Evolutionary conservation across 345 rosid genomes (phyloP), one percentile per base, ranked within the genome.

Genomic region (Chamaenerion angustifolium): DNA sequence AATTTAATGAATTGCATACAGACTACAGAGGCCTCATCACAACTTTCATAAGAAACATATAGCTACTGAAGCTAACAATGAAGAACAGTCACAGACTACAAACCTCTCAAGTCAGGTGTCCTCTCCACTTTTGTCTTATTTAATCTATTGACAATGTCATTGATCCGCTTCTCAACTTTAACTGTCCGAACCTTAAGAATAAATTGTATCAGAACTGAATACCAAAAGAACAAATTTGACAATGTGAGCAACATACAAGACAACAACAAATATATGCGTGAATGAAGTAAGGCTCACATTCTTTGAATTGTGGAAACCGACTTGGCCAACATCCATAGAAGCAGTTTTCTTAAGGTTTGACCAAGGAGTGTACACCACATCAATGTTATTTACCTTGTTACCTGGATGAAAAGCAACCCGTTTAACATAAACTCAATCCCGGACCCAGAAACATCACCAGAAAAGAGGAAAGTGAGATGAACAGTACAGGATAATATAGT

Each of bases 321-420:
- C 95, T 84, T 92, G 98, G 37, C 98, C 98, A 56, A 87, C 96
- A 68, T 92, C 96, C 98, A 92, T 92, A 51, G 96, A 82, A 48
- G 95, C 78, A 48, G 94, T 84, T 70, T 87, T 92, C 85, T 82
- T 92, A 69, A 92, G 77, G 70, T 92, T 87, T 43, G 82, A 61
- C 98, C 98, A 92, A 0, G 93, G 93, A 55, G 96, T 92, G 73
- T 92, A 92, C 53, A 92, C 98, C 60, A 92, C 94, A 72, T 92
- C 96, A 8, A 92, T 66, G 45, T 82, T 82, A 63, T 92, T 92
- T 68, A 83, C 82, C 76, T 92, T 92, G 68, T 92, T 92, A 57
- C 98, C 98, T 92, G 77, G 41, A 18, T 31, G 37, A 5, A 5
- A 7, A 31, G 37, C 37, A 31, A 31, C 37, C 37, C 37, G 5